Base-by-base conservation (phyloP, 148 eudicot species). In the Vaccinium myrtillus region DNA sequence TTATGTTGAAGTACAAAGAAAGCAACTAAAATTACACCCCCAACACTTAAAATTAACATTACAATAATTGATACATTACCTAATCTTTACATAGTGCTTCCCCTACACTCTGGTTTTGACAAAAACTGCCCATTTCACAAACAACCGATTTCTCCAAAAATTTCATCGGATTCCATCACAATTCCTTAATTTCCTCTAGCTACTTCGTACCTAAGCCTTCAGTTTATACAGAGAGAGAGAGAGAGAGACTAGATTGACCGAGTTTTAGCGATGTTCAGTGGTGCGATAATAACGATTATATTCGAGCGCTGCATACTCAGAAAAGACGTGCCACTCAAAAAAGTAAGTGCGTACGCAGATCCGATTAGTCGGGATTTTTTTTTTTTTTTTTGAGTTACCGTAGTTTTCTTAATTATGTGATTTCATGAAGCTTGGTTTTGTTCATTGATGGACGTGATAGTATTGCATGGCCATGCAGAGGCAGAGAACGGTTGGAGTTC, bases 401-500 rank as follows among this genome's bases (percentile, higher is more conserved):
- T 27, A 27, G 18, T 7, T 27, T 69, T 27, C 74, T 69, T 27
- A 27, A 14, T 81, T 82, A 82, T 21, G 2, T 69, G 25, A 82
- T 55, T 76, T 32, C 1, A 69, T 78, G 81, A 71, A 10, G 80
- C 80, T 67, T 46, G 87, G 21, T 75, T 83, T 82, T 82, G 83
- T 86, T 84, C 73, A 63, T 86, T 49, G 81, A 83, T 58, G 58
- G 73, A 61, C 39, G 82, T 82, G 32, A 55, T 70, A 7, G 7
- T 63, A 39, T 75, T 77, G 81, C 86, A 87, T 81, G 81, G 70
- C 86, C 88, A 87, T 78, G 88, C 80, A 67, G 59, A 7, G 58
- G 85, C 58, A 50, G 61, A 8, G 54, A 36, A 76, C 18, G 84
- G 83, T 70, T 85, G 89, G 23, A 87, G 87, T 82, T 86, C 91